Conservation (phyloP, 2,329 filamentous ascomycete genomes). For the Ophioceras dolichostomum region DNA sequence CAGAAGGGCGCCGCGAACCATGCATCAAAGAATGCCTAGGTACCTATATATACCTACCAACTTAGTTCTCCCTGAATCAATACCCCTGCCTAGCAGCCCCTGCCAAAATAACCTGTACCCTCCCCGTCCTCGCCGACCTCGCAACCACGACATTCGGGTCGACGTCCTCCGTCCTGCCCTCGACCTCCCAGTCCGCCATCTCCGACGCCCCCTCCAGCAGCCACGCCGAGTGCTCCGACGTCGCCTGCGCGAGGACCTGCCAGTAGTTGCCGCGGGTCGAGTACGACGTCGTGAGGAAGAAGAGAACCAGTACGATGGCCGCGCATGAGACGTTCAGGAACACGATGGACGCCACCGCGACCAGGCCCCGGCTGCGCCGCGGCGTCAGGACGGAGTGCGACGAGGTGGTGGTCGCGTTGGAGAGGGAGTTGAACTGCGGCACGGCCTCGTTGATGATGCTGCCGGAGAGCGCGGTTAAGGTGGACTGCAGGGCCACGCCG, state of each 20-base stretch:
- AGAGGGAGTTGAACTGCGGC: conserved; percentile 6
- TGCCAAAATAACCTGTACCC: conserved; percentile 7
- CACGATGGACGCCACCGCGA: conserved; percentile 5
- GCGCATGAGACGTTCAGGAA: conserved; percentile 7
- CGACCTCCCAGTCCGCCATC: conserved; percentile 8
- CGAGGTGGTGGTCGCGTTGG: conserved; percentile 4
- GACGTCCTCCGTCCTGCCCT: neutral
- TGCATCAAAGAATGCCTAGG: too few species aligned
- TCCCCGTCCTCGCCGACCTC: conserved; percentile 6
- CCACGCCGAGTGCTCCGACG: conserved; percentile 10
- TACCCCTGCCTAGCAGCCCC: neutral
- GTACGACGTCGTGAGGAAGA: conserved; percentile 7
- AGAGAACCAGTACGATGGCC: conserved; percentile 6
- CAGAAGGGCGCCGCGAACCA: too few species aligned
- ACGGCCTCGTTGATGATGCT: conserved; percentile 8
- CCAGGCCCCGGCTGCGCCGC: conserved; percentile 5
- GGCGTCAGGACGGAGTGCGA: conserved; percentile 6
- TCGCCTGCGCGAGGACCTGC: conserved; percentile 11
- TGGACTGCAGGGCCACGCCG: conserved; percentile 9
- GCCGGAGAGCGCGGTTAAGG: conserved; percentile 8
- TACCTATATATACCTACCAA: too few species aligned
- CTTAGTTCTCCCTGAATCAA: too few species aligned
- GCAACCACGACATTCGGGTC: conserved; percentile 7
- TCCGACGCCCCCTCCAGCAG: conserved; percentile 9
- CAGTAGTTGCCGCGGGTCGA: conserved; percentile 12